Evolutionary conservation across 2,329 filamentous ascomycete genomes (phyloP).

Genomic region (Pseudogymnoascus sp.): DNA sequence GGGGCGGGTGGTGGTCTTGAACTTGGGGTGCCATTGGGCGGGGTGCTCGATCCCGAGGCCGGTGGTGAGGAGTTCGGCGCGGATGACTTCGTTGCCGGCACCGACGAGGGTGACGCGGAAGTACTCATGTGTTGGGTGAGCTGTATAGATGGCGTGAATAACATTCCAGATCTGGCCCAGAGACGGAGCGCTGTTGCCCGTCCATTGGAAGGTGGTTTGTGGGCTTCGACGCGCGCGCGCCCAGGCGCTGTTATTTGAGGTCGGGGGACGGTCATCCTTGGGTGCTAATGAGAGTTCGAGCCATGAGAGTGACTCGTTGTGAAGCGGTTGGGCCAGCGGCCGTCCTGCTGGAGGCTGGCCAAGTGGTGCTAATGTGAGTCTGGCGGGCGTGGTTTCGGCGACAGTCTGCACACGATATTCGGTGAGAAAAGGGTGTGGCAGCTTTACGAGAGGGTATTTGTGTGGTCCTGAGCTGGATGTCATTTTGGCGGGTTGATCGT

Average conservation of each 20-base stretch:
- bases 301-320: slow-evolving; percentile 24
- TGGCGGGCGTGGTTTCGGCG: slow-evolving; percentile 12
- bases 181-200: slow-evolving; percentile 22
- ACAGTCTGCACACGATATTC: slow-evolving; percentile 17
- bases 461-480: slow-evolving; percentile 10
- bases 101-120: slow-evolving; percentile 30
- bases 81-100: slow-evolving; percentile 20
- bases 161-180: slow-evolving; percentile 33
- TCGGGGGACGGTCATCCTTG: slow-evolving; percentile 17
- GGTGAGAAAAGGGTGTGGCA: slow-evolving; percentile 18
- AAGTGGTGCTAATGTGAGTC: slow-evolving; percentile 12
- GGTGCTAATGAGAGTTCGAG: slow-evolving; percentile 21
- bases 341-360: slow-evolving; percentile 11
- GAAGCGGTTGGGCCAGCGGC: slow-evolving; percentile 21
- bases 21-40: slow-evolving; percentile 10
- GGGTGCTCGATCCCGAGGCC: slow-evolving; percentile 18
- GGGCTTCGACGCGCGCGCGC: slow-evolving; percentile 26
- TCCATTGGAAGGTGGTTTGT: slow-evolving; percentile 29
- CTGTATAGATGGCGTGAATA: slow-evolving; percentile 30
- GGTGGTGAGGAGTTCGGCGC: slow-evolving; percentile 26
- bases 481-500: slow-evolving; percentile 1
- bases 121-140: slow-evolving; percentile 26
- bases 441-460: slow-evolving; percentile 16
- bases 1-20: slow-evolving; percentile 7
- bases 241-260: slow-evolving; percentile 32